Evolutionary conservation across 768 basidiomycete species (phyloP), one percentile per base, ranked within the genome.

Genomic region (Gymnopilus dilepis): DNA sequence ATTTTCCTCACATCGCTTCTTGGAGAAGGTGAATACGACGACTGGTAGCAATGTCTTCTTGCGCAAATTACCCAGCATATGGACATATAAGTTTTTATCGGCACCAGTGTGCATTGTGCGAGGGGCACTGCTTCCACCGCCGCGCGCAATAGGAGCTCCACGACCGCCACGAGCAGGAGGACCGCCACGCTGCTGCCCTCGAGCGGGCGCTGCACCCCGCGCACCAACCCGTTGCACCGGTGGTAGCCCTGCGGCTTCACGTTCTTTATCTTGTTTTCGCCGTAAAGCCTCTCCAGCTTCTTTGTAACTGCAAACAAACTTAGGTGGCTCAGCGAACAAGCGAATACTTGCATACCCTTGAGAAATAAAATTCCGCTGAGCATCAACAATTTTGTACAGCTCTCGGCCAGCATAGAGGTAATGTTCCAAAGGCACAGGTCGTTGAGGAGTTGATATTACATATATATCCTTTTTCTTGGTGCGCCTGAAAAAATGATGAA

Each of bases 381-480:
- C 82, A 71, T 97, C 88, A 22, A 99, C 94, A 59, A 99, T 93
- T 78, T 97, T 98, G 81, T 92, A 91, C 69, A 90, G 79, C 43
- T 97, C 95, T 60, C 89, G 84, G n/a, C 95, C 93, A 5, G 96
- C 94, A 75, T 97, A 99, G 3, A 99, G 79, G 76, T 90, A 97
- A 78, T 99, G 97, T 75, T 99, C 97, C 56, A 99, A 82, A 5
- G 97, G 97, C 6, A 99, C 97, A 0, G 97, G 97, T 57, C 97
- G 84, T 74, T 98, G 95, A 2, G 90, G 87, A 0, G 97, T 99
- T 8, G 94, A 97, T 65, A 99, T 99, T 48, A 99, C 97, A 73
- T 98, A 99, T 57, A 99, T 98, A 65, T 99, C 95, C 74, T 98
- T 99, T 82, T 95, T 97, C 80, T 99, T 99, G 2, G 97, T 99